Conservation (phyloP, 495 filamentous ascomycete species). For the Aspergillus sclerotiicarbonarius region DNA sequence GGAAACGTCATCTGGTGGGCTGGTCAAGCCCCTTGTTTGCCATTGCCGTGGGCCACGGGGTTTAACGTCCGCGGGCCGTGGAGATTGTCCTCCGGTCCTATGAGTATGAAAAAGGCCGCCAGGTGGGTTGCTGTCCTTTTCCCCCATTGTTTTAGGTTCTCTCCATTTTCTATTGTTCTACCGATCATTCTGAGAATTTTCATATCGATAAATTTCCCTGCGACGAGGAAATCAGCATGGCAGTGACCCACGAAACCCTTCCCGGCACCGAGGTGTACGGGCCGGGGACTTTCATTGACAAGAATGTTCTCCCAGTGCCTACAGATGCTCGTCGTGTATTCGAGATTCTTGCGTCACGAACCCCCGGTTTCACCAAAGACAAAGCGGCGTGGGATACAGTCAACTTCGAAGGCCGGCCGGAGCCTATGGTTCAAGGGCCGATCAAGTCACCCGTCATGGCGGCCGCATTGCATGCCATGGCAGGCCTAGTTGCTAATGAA, state of each 20-base stretch:
- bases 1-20: not conserved
- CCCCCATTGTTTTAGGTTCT: too few relatives aligned
- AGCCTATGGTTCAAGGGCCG: conserved; percentile 29
- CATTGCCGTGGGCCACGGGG: conserved; percentile 1
- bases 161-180: too few relatives aligned
- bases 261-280: conserved; percentile 25
- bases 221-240: not conserved
- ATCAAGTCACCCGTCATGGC: conserved; percentile 27
- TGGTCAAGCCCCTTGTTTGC: not conserved
- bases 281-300: conserved; percentile 31
- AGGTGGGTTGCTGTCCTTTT: not conserved
- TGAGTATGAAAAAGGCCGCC: not conserved
- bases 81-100: not conserved
- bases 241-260: conserved; percentile 20
- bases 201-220: too few relatives aligned
- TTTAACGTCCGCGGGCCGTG: not conserved
- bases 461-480: conserved; percentile 32
- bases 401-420: conserved; percentile 23
- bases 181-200: not conserved
- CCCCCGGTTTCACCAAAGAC: conserved; percentile 27
- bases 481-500: conserved; percentile 28
- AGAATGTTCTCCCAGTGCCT: conserved; percentile 21
- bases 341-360: conserved; percentile 20
- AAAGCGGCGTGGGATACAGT: conserved; percentile 25
- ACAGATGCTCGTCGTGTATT: conserved; percentile 29